Percentiles rank a stretch among this genome's conserved stretches.
Evolutionary conservation across 208 protist genomes (phyloP).

Genomic region (Crithidia mellificae): DNA sequence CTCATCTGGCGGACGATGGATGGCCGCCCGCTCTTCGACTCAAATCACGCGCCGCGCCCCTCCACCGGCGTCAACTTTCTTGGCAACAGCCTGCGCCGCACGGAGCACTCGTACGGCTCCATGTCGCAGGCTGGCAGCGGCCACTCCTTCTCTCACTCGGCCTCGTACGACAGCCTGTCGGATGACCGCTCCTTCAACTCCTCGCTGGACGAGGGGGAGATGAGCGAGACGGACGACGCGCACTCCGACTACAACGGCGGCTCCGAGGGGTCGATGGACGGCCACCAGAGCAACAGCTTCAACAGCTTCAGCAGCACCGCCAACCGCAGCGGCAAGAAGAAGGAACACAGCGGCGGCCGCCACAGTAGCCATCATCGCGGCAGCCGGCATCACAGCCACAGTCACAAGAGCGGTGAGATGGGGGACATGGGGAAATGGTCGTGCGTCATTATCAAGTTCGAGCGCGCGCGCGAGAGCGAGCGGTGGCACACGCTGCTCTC

Average conservation of each 20-base stretch:
- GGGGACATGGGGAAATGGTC: slow-evolving; percentile 41
- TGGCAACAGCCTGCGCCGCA: neutral
- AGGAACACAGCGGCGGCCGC: neutral
- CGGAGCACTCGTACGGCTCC: neutral
- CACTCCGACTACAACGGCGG: neutral
- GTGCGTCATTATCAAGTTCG: slow-evolving; percentile 62
- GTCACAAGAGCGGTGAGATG: neutral
- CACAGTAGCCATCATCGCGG: neutral
- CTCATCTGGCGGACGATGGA: slow-evolving; percentile 41
- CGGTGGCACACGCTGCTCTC: slow-evolving; percentile 64
- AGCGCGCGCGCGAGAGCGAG: slow-evolving; percentile 61
- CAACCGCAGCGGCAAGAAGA: neutral
- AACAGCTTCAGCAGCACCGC: slow-evolving; percentile 1
- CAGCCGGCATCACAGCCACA: neutral
- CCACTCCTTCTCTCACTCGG: neutral
- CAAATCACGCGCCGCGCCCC: neutral
- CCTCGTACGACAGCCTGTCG: slow-evolving; percentile 2
- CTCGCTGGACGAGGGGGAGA: neutral
- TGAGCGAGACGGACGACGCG: neutral
- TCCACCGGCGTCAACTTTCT: neutral
- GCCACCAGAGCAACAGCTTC: neutral
- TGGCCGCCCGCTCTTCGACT: slow-evolving; percentile 34
- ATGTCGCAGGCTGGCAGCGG: neutral
- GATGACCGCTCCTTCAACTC: slow-evolving; percentile 6
- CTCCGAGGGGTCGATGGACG: neutral